phyloP scores from a whole-genome alignment of 2,329 filamentous ascomycete genomes.

The Eutypa lata region DNA sequence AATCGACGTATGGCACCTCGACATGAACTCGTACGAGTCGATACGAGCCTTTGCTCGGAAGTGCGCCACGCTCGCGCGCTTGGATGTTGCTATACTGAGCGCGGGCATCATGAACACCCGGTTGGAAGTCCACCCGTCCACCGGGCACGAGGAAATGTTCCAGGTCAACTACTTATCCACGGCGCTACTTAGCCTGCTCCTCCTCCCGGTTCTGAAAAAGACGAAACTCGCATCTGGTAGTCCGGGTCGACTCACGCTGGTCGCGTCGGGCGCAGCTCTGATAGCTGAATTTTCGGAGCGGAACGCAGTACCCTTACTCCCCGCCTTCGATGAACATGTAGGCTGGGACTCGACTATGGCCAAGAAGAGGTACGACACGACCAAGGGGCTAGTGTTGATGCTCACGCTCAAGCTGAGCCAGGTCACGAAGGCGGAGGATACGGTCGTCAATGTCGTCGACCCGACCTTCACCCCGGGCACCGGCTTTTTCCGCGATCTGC shows the following conservation, averaged over 20 bases:
- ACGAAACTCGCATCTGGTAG: background rate
- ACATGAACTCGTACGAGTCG: conserved; percentile 16
- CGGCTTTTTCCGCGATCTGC: background rate
- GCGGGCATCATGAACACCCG: conserved; percentile 2
- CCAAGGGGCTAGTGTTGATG: background rate
- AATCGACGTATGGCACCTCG: conserved; percentile 12
- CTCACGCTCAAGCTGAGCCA: background rate
- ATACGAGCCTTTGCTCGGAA: conserved; percentile 6
- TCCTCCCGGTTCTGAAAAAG: conserved; percentile 42
- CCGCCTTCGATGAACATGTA: background rate
- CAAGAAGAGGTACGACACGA: background rate
- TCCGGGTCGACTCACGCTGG: conserved; percentile 9
- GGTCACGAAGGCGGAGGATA: background rate
- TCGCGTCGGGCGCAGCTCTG: conserved; percentile 15
- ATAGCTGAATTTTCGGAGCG: conserved; percentile 5
- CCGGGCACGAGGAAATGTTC: conserved; percentile 37
- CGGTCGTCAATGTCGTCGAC: background rate
- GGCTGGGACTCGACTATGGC: conserved; percentile 2
- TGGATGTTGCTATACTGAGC: conserved; percentile 13
- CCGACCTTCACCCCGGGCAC: background rate
- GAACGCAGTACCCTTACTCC: background rate
- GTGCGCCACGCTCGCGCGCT: conserved; percentile 10
- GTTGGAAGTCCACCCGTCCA: conserved; percentile 9
- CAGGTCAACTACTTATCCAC: conserved; percentile 50
- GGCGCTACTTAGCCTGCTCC: conserved; percentile 40